Evolutionary conservation across 345 rosid species (phyloP), one percentile per base, ranked within the genome.

Genomic region (Eucalyptus paniculata): DNA sequence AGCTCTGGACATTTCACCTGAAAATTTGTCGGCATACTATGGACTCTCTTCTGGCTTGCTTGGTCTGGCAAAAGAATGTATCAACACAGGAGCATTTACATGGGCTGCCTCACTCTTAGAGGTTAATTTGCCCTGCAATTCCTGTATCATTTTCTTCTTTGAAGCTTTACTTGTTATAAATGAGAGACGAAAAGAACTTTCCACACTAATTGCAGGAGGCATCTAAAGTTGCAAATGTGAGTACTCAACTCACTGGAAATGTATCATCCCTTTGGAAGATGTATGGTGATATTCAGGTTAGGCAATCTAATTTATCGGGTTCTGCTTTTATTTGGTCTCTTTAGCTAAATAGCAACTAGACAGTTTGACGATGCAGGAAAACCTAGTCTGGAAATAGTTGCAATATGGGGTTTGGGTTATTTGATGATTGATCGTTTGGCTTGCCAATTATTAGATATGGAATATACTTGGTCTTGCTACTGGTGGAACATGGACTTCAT

Each of bases 21-120:
- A 94, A 88, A 95, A 95, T 93, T 90, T 95, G 72, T 92, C 99
- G 87, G 98, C 96, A 91, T 95, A 91, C 91, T 94, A 95, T 91
- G 99, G 99, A 88, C 94, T 96, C 90, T 97, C 97, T 82, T 94
- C 97, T 92, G 98, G 96, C 88, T 92, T 96, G 91, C 95, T 96
- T 91, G 94, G 97, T 88, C 94, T 94, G 95, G 94, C 98, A 90
- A 97, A 96, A 90, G 97, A 98, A 93, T 95, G 97, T 80, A 93
- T 96, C 87, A 93, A 93, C 92, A 90, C 94, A 90, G 99, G 99
- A 56, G 97, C 99, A 85, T 96, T 95, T 91, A 91, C 89, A 89
- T 96, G 99, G 99, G 98, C 94, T 88, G 95, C 98, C 89, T 96
- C 98, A 85, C 92, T 98, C 67, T 92, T 98, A 83, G 95, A 98